phyloP scores from a whole-genome alignment of 805 yeast genomes.

The Priceomyces medius region DNA sequence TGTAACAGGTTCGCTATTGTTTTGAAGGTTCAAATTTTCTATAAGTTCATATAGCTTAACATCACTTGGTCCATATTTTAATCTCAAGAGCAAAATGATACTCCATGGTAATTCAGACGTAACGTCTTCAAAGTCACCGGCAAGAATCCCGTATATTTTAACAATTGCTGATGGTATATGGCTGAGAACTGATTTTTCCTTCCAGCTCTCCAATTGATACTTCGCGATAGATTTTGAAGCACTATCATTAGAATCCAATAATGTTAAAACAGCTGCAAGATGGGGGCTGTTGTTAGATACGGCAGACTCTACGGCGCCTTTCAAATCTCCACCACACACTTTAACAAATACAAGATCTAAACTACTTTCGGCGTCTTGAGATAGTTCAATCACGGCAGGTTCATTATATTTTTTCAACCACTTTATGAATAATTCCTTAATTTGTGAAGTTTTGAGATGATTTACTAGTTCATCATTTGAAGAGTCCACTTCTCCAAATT shows the following conservation, averaged over 20 bases:
- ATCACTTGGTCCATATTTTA: conserved; percentile 59
- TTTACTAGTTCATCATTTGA: conserved; percentile 12
- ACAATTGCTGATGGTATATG: conserved; percentile 54
- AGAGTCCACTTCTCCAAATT: conserved; percentile 10
- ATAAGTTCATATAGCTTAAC: conserved; percentile 13
- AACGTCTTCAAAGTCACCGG: conserved; percentile 47
- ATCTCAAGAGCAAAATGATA: conserved; percentile 52
- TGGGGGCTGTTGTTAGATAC: conserved; percentile 63
- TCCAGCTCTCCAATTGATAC: conserved; percentile 69
- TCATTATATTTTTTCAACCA: conserved; percentile 57
- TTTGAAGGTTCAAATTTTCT: conserved; percentile 14
- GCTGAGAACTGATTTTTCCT: conserved; percentile 34
- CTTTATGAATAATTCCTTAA: conserved; percentile 46
- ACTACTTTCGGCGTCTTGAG: conserved; percentile 26
- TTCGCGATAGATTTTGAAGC: conserved; percentile 55
- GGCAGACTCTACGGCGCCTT: conserved; percentile 63
- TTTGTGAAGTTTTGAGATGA: conserved; percentile 20
- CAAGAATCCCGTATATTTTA: conserved; percentile 62
- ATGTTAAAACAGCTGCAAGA: conserved; percentile 65
- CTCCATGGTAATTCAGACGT: conserved; percentile 62
- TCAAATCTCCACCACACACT: conserved; percentile 55
- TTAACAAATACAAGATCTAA: conserved; percentile 52
- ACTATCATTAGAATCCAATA: conserved; percentile 69
- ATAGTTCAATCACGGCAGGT: conserved; percentile 28
- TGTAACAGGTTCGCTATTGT: conserved; percentile 13